These are phyloP conservation scores for Solanum gracilifrons DNA, from an alignment of 257 asterid genomes.

Conservation along the genomic window DNA sequence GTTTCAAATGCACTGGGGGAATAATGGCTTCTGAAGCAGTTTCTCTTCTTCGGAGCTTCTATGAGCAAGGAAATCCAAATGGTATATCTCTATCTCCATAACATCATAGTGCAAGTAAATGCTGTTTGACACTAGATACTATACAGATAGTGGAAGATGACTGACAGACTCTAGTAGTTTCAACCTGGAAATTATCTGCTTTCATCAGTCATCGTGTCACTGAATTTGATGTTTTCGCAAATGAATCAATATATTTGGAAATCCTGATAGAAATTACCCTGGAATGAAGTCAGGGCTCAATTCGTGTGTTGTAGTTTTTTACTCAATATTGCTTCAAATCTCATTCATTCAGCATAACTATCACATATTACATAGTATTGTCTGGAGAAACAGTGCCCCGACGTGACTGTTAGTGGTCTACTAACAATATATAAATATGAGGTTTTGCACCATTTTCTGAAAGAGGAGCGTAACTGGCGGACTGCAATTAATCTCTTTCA, in stretches of 20 bases:
- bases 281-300: background rate
- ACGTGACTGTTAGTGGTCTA: background rate
- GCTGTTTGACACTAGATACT: background rate
- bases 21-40: constrained; percentile 75
- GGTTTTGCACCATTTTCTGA: background rate
- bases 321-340: background rate
- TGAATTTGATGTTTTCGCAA: background rate
- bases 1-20: constrained; percentile 81
- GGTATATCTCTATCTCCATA: constrained; percentile 19
- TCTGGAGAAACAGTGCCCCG: background rate
- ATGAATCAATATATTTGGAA: background rate
- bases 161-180: background rate
- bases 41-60: constrained; percentile 59
- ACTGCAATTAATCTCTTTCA: background rate
- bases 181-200: background rate
- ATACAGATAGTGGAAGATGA: background rate
- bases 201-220: background rate
- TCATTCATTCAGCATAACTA: background rate
- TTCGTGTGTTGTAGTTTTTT: background rate
- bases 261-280: background rate
- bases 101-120: background rate
- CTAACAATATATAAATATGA: background rate
- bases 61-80: constrained; percentile 95
- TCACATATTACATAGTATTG: background rate
- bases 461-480: background rate